Evolutionary conservation across 2,329 filamentous ascomycete species (phyloP), one percentile per base, ranked within the genome.

Genomic region (Ophiostoma himal-ulmi): DNA sequence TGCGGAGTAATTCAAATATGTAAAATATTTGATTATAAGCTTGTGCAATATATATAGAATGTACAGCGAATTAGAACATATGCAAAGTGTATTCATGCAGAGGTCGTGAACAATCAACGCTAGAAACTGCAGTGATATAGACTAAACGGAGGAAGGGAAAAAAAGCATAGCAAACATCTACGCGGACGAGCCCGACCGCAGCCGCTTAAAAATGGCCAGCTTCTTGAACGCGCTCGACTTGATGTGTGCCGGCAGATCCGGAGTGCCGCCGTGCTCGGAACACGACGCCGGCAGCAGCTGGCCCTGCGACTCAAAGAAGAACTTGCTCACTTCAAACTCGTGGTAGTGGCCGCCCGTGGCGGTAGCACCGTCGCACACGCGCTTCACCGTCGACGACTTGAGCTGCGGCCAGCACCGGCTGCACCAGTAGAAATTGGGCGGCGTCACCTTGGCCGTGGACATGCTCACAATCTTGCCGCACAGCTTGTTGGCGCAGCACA

Each of bases 401-500:
- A 80, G 37, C 73, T 80, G 77, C 14, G 75, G 76, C 75, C 75
- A 79, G 70, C 79, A 80, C 0, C n/a, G 22, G 54, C 75, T 71
- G 68, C 78, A 80, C 78, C 78, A 79, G 64, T 74, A 73, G 37
- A 75, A 75, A 0, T 75, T 75, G 0, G 76, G 75, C 44, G 44
- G 73, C 76, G 48, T 75, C 71, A 1, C 73, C 71, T 1, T 73
- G 76, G 75, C 75, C 10, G 67, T 75, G 14, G 74, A 69, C 0
- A 75, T 68, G 36, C 72, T 73, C 3, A 81, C 68, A 52, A 80
- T 80, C 67, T 73, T 74, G 13, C 78, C 73, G 71, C 80, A 81
- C 26, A 81, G 75, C 70, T 80, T 81, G 74, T 81, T 81, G 7
- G 79, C 78, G 68, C 80, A 81, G 70, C 77, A 81, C 0, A 78